Percentiles rank a stretch among this genome's conserved stretches.
Conservation (phyloP, 2,329 filamentous ascomycete genomes). For the Phaeosphaeria sp. region DNA sequence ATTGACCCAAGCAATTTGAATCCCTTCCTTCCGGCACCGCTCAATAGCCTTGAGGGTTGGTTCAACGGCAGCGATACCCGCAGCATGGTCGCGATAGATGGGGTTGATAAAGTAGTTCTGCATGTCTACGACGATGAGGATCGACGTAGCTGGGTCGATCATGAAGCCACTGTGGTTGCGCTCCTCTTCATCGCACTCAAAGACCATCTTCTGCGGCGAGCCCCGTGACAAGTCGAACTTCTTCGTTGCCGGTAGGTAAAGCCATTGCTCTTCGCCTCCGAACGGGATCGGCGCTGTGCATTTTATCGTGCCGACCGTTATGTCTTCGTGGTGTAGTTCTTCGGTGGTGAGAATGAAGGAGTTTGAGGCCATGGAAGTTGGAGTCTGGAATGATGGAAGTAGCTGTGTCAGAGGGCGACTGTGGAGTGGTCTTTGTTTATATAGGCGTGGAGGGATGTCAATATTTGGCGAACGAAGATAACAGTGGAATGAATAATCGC, state of each 20-base stretch:
- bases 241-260: conserved; percentile 48
- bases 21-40: conserved; percentile 48
- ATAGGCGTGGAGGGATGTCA: neutral
- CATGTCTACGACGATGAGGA: conserved; percentile 53
- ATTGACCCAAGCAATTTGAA: conserved; percentile 52
- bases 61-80: conserved; percentile 40
- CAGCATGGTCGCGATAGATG: conserved; percentile 36
- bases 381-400: neutral
- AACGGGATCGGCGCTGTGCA: conserved; percentile 51
- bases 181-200: conserved; percentile 50
- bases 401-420: neutral
- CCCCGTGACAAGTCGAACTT: conserved; percentile 52
- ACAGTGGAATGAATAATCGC: neutral
- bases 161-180: conserved; percentile 51
- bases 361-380: conserved; percentile 21
- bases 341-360: conserved; percentile 19
- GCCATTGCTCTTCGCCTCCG: conserved; percentile 51
- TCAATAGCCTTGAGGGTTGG: conserved; percentile 49
- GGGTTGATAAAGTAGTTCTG: conserved; percentile 53
- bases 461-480: neutral
- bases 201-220: conserved; percentile 43
- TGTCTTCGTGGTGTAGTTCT: conserved; percentile 19
- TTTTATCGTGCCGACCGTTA: conserved; percentile 38
- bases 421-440: neutral
- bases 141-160: conserved; percentile 49